Base-by-base conservation (phyloP, 306 rosid genomes). In the Quercus bicolor region DNA sequence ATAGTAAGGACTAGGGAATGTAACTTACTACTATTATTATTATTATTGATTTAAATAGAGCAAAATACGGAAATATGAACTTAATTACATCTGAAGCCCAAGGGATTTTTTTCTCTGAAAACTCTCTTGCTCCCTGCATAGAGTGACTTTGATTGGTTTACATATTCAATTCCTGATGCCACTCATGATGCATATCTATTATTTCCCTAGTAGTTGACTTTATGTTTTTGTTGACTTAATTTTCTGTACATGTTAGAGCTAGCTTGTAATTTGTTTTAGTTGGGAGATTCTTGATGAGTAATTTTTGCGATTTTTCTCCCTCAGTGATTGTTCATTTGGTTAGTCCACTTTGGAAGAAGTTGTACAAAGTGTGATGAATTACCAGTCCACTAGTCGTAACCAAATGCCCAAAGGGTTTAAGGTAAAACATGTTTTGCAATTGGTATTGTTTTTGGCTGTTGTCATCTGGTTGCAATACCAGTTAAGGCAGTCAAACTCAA, bases 401-500 rank as follows among this genome's bases (percentile, higher is more conserved):
- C 66, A 59, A 14, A 59, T 59, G 66, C 66, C 66, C 70, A 12
- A 6, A 29, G 45, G 45, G 16, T 19, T 34, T 1, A 19, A 19
- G 72, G 52, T 14, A 66, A 66, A n/a, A 48, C 72, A 33, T 13
- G 16, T 23, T 33, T 66, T 66, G 1, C 72, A 19, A 15, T 66
- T n/a, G 52, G 48, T 24, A 10, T 66, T 66, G 51, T 5, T 66
- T 34, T 19, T 66, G 72, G 72, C 51, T 34, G 52, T 66, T 9
- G 37, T 45, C 72, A 33, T 33, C 51, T 66, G 72, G 72, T 66
- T 66, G 72, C 51, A 33, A 9, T 66, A 19, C 72, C 72, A 66
- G 24, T 18, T 66, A 18, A 13, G 11, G 52, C 72, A 66, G 15
- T 66, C 72, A 66, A 33, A 18, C 51, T 66, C 72, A 66, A 33